Conservation (phyloP, 2,329 filamentous ascomycete species). For the Nannizziopsis barbatae region DNA sequence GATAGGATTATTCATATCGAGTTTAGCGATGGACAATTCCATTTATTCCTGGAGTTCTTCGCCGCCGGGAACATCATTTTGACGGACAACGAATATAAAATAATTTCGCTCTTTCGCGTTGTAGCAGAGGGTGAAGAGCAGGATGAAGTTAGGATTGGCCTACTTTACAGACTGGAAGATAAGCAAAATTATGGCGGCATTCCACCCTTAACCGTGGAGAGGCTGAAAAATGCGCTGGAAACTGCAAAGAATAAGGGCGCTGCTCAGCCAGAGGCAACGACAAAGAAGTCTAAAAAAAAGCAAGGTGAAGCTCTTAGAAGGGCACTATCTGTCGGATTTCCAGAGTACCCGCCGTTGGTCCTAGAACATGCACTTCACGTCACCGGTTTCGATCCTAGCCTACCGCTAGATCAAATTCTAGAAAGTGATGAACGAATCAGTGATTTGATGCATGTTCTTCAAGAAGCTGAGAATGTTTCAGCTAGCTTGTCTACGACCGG, state of each 20-base stretch:
- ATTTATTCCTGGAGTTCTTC: conserved; percentile 89
- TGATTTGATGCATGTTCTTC: conserved; percentile 55
- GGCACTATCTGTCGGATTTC: conserved; percentile 70
- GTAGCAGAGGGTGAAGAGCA: conserved; percentile 74
- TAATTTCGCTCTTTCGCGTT: conserved; percentile 67
- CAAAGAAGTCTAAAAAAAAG: conserved; percentile 63
- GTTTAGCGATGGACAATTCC: conserved; percentile 84
- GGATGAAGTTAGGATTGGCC: conserved; percentile 65
- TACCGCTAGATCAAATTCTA: conserved; percentile 59
- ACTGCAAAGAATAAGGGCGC: conserved; percentile 42
- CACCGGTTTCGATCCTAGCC: conserved; percentile 56
- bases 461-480: conserved; percentile 59
- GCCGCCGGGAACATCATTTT: conserved; percentile 90
- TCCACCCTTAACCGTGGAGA: conserved; percentile 61
- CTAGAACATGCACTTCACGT: conserved; percentile 73
- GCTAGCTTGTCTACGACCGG: conserved; percentile 56
- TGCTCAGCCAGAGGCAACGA: conserved; percentile 16
- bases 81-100: conserved; percentile 72
- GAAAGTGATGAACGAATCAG: conserved; percentile 54
- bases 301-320: conserved; percentile 64
- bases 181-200: conserved; percentile 73
- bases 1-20: conserved; percentile 86
- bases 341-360: conserved; percentile 76
- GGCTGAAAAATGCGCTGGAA: conserved; percentile 58
- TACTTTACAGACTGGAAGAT: conserved; percentile 67